Base-by-base conservation (phyloP, 2,329 filamentous ascomycete species). In the Claviceps lovelessii region DNA sequence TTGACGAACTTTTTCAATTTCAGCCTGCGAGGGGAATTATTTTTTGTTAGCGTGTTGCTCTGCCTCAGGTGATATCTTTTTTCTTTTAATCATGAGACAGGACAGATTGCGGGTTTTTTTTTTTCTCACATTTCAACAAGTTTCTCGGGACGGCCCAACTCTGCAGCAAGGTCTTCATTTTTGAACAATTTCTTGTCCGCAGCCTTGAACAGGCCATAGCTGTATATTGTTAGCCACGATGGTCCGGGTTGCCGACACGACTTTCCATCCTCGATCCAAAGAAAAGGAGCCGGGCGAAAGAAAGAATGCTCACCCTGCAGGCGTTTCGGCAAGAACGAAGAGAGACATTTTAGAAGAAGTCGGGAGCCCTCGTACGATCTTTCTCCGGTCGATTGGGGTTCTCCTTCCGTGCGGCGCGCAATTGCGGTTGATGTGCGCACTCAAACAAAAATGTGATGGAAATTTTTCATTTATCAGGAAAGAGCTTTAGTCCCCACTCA, bases 151-250 rank as follows among this genome's bases (percentile, higher is more conserved):
- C 85, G 86, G 61, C 83, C 80, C 58, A 90, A 78, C 69, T 93
- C 84, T 59, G 82, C 78, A 54, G 81, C 79, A 59, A 95, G 73
- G 67, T 90, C 84, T 73, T 91, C 86, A 66, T 86, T 84, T 73
- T 95, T 93, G 61, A 98, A 78, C 57, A 97, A 81, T 78, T 97
- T 97, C 83, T 96, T 97, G 80, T 97, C 91, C 72, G 90, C 89
- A 64, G 91, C 87, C 80, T 98, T 97, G 77, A 98, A 90, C 71
- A 98, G 83, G 72, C 90, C 93, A 77, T 97, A 97, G 71, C 93
- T 95, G 64, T 62, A 61, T 55, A 57, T 60, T 61, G 66, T 68
- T 67, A 72, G 70, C 58, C 49, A 55, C 42, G 9, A 46, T 13
- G 29, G 5, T 51, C 47, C 15, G 11, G 9, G 39, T 44, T 35